Evolutionary conservation across 2,329 filamentous ascomycete species (phyloP), one percentile per base, ranked within the genome.

Genomic region (Purpureocillium takamizusanense): DNA sequence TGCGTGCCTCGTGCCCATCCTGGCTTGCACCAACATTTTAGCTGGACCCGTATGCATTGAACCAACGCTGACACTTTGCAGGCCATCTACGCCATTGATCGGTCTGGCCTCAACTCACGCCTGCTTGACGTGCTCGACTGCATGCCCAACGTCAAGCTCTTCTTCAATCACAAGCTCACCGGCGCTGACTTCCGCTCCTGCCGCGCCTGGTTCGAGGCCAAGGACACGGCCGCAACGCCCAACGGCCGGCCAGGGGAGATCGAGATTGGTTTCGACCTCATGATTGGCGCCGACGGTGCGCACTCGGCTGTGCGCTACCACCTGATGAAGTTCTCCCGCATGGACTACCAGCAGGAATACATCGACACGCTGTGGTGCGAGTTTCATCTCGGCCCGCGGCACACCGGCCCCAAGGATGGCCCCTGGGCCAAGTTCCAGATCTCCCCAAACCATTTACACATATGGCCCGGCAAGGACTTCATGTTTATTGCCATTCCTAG

Each of bases 401-500:
- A 60, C 2, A 50, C 51, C 1, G 38, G 47, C 7, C 33, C 45
- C 11, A 44, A 46, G 4, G 47, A 54, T 21, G 56, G 61, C 28
- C 47, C 58, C 13, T 49, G 57, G 33, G 59, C 63, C 21, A 67
- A 59, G 47, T 97, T 94, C 56, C 71, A 72, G 35, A 92, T 97
- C 49, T 92, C 87, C 1, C 87, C 88, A 2, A 86, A 95, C 51
- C 89, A 97, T 56, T 71, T 98, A 2, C 92, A 98, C 61, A 98
- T 98, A 56, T 98, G 92, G 92, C 92, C 92, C 0, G 88, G 86
- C 25, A 81, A 81, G 51, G 80, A 89, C 31, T 90, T 92, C 53
- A 97, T 98, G 94, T 98, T 98, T 63, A 98, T 98, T 54, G 94
- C 92, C 14, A 89, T 98, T 32, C 90, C 92, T 0, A 81, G 75